phyloP scores from a whole-genome alignment of 768 basidiomycete genomes.

The Podaxis rugospora region DNA sequence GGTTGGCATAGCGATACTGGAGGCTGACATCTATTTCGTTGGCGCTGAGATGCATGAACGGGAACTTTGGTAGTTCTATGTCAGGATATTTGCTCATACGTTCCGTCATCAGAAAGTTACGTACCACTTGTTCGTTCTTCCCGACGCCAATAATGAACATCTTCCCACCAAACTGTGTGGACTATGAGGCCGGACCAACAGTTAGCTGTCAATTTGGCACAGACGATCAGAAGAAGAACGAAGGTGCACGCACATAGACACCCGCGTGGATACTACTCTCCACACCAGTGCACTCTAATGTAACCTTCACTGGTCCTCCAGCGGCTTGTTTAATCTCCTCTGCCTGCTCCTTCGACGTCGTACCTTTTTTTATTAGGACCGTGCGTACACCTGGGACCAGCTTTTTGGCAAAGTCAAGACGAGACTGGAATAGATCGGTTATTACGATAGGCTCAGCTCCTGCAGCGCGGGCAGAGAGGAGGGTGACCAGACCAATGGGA shows the following conservation, averaged over 20 bases:
- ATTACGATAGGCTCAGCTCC: constrained; percentile 69
- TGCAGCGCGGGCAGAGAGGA: constrained; percentile 62
- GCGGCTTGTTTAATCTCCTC: constrained; percentile 48
- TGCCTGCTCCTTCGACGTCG: constrained; percentile 45
- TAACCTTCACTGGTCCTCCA: constrained; percentile 43
- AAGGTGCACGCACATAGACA: constrained; percentile 38
- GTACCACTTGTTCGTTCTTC: constrained; percentile 54
- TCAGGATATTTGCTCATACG: not conserved
- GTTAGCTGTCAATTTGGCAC: not conserved
- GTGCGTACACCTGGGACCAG: constrained; percentile 56
- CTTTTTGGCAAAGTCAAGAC: constrained; percentile 62
- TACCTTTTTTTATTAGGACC: constrained; percentile 46
- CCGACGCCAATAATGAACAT: constrained; percentile 72
- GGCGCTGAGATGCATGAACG: constrained; percentile 69
- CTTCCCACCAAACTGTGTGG: constrained; percentile 61
- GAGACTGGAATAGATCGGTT: constrained; percentile 61
- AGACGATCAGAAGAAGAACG: not conserved
- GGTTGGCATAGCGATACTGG: constrained; percentile 67
- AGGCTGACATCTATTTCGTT: constrained; percentile 68
- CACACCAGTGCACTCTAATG: constrained; percentile 62
- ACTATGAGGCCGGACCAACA: constrained; percentile 27
- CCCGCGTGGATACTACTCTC: constrained; percentile 61
- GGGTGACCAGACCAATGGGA: constrained; percentile 59
- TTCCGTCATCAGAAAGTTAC: constrained; percentile 11
- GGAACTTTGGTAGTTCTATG: constrained; percentile 37